Percentiles rank a stretch among this genome's conserved stretches.
These are phyloP conservation scores for Elongisporangium prolatum DNA, from an alignment of 352 stramenopile species.

Conservation along the genomic window DNA sequence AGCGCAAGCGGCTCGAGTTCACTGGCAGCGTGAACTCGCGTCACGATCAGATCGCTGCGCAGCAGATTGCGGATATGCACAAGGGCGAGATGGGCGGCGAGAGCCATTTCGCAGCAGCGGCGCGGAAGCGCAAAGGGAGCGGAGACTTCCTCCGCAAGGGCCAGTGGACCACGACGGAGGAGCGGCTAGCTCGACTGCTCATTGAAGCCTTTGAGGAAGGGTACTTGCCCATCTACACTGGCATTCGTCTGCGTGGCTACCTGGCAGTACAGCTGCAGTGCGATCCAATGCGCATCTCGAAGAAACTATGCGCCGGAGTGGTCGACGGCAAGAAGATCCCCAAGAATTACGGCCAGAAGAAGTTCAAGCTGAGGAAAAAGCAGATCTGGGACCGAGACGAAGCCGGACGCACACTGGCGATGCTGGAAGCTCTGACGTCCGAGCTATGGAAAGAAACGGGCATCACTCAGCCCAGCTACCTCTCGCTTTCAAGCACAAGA, in stretches of 20 bases:
- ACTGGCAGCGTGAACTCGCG: not conserved
- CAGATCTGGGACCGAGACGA: conserved; percentile 44
- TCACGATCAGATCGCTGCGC: not conserved
- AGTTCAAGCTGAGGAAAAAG: conserved; percentile 70
- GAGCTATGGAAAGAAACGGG: conserved; percentile 58
- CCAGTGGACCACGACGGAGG: conserved; percentile 68
- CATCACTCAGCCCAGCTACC: conserved; percentile 35
- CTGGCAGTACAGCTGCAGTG: conserved; percentile 74
- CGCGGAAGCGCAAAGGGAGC: conserved; percentile 44
- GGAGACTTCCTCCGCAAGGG: conserved; percentile 70
- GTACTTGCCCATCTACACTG: conserved; percentile 68
- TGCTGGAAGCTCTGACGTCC: conserved; percentile 43
- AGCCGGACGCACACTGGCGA: conserved; percentile 27
- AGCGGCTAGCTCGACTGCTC: conserved; percentile 45
- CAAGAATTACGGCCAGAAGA: conserved; percentile 79
- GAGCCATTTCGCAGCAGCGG: conserved; percentile 4
- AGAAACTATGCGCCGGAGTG: conserved; percentile 69
- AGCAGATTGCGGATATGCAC: not conserved
- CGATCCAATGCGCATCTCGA: conserved; percentile 78
- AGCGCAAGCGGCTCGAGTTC: conserved; percentile 29
- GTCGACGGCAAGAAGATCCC: conserved; percentile 67
- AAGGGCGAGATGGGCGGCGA: conserved; percentile 12
- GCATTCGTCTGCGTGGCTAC: conserved; percentile 69
- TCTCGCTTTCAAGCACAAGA: conserved; percentile 64
- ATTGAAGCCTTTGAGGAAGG: conserved; percentile 75